Conservation (phyloP, 2,329 filamentous ascomycete species). For the Hirsutella rhossiliensis region DNA sequence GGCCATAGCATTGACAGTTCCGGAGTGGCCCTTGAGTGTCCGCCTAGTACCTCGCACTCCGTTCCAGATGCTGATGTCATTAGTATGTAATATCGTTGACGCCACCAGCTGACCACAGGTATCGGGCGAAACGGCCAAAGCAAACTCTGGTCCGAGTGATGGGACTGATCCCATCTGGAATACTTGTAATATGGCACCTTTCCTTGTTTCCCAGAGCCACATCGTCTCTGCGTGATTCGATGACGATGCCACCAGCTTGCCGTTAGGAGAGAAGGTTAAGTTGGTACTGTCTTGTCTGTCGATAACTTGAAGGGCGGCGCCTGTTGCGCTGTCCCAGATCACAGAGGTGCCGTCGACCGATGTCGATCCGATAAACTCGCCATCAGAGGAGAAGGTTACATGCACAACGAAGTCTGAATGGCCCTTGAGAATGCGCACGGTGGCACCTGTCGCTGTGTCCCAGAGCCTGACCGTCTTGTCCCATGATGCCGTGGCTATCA, state of each 20-base stretch:
- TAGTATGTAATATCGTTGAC: not conserved
- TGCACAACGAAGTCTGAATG: too few species aligned
- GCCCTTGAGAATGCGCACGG: too few species aligned
- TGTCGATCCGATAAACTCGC: not conserved
- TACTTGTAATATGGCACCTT: not conserved
- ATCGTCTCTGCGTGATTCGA: not conserved
- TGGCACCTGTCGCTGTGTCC: too few species aligned
- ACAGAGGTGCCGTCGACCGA: too few species aligned
- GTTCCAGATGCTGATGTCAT: not conserved
- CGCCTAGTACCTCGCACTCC: not conserved
- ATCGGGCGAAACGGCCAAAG: not conserved
- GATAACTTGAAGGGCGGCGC: too few species aligned
- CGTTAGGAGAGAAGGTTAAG: not conserved
- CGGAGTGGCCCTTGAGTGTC: not conserved
- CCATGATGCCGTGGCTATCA: too few species aligned
- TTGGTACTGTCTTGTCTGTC: too few species aligned
- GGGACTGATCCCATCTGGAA: not conserved
- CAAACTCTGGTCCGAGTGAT: too few species aligned
- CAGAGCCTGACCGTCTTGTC: too few species aligned
- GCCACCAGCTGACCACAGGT: not conserved
- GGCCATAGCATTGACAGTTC: not conserved
- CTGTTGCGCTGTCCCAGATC: too few species aligned
- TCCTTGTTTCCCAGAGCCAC: not conserved
- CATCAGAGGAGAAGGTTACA: not conserved
- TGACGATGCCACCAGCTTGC: too few species aligned